Percentiles rank a stretch among this genome's conserved stretches.
Conservation (phyloP, 306 rosid genomes). For the Ceratonia siliqua region DNA sequence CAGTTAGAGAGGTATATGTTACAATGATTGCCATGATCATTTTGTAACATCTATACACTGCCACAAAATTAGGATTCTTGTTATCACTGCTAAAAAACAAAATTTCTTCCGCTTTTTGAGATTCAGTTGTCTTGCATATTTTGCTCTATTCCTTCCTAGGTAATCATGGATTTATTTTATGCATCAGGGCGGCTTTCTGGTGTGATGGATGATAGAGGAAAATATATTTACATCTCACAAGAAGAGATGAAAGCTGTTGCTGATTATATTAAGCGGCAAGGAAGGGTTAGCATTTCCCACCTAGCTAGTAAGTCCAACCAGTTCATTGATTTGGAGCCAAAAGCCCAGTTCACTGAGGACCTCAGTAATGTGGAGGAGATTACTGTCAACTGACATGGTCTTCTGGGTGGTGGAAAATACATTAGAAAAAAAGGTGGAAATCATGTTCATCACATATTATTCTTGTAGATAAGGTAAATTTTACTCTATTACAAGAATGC, state of each 20-base stretch:
- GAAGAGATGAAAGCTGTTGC: slow-evolving; percentile 98
- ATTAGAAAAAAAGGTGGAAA: not conserved
- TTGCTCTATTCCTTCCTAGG: not conserved
- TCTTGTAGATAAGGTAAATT: not conserved
- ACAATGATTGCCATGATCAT: not conserved
- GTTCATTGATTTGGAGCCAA: slow-evolving; percentile 94
- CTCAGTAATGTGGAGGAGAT: slow-evolving; percentile 58
- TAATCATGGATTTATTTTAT: slow-evolving; percentile 18
- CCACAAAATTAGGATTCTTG: not conserved
- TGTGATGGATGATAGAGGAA: slow-evolving; percentile 95
- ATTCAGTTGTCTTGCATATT: not conserved
- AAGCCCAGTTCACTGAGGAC: slow-evolving; percentile 62
- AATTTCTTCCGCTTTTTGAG: not conserved
- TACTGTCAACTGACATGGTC: slow-evolving; percentile 46
- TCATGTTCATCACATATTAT: not conserved
- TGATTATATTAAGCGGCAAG: slow-evolving; percentile 77
- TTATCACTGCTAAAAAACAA: not conserved
- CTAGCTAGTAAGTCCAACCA: slow-evolving; percentile 93
- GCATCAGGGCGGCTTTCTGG: slow-evolving; percentile 85
- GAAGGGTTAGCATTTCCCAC: slow-evolving; percentile 94
- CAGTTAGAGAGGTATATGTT: not conserved
- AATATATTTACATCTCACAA: slow-evolving; percentile 79
- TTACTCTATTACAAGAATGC: not conserved
- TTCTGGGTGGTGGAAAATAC: slow-evolving; percentile 15
- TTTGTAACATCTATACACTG: not conserved